Evolutionary conservation across 768 basidiomycete species (phyloP).

Genomic region (Kwoniella mangroviensis): DNA sequence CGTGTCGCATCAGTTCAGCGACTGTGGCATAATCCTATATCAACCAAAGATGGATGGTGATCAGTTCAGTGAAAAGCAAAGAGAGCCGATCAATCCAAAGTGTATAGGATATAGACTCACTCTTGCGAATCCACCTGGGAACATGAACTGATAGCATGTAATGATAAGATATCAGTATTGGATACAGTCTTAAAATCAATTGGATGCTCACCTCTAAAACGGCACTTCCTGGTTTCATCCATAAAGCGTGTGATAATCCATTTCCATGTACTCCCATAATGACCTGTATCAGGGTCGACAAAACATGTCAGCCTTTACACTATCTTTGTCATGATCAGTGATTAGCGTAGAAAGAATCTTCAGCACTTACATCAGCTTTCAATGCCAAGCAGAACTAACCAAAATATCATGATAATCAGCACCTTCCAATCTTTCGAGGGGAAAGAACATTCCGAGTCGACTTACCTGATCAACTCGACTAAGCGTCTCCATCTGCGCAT

Average conservation of each 20-base stretch:
- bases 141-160: constrained; percentile 36
- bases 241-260: constrained; percentile 47
- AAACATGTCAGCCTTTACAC: background rate
- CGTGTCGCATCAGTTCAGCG: constrained; percentile 45
- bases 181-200: background rate
- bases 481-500: constrained; percentile 41
- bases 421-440: background rate
- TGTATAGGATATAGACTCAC: constrained; percentile 22
- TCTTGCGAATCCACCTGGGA: constrained; percentile 40
- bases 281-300: constrained; percentile 20
- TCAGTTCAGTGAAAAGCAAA: background rate
- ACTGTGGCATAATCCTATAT: constrained; percentile 42
- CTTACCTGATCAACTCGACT: constrained; percentile 35
- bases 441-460: background rate
- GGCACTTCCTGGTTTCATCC: constrained; percentile 44
- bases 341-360: no score
- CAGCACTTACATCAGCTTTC: constrained; percentile 30
- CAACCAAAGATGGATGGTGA: background rate
- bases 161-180: no score
- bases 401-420: background rate
- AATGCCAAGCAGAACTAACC: constrained; percentile 38
- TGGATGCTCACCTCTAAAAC: constrained; percentile 40
- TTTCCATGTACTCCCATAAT: constrained; percentile 51
- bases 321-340: no score
- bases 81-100: no score